Evolutionary conservation across 495 filamentous ascomycete species (phyloP).

Genomic region (Penicillium atrosanguineum): DNA sequence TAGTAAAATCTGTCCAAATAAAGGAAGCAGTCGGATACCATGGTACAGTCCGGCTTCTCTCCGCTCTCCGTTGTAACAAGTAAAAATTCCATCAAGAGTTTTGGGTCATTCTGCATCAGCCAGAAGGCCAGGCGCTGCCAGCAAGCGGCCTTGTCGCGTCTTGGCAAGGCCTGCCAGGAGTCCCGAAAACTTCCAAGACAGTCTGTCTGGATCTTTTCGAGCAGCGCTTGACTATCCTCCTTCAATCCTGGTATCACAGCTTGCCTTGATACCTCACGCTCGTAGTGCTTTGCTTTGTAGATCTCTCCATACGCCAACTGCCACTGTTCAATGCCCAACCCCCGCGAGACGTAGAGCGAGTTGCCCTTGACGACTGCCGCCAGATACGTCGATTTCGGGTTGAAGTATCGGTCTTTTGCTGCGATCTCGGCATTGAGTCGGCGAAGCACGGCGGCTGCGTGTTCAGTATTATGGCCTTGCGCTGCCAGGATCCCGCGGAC

Average conservation of each 20-base stretch:
- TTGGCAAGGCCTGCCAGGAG: slow-evolving; percentile 37
- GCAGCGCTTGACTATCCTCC: slow-evolving; percentile 16
- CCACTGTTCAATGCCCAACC: slow-evolving; percentile 26
- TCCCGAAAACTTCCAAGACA: slow-evolving; percentile 35
- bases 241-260: slow-evolving; percentile 12
- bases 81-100: slow-evolving; percentile 46
- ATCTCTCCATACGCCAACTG: slow-evolving; percentile 23
- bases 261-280: slow-evolving; percentile 13
- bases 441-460: slow-evolving; percentile 2
- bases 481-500: neutral
- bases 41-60: slow-evolving; percentile 43
- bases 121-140: slow-evolving; percentile 56
- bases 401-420: slow-evolving; percentile 18
- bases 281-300: slow-evolving; percentile 23
- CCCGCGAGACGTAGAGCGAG: slow-evolving; percentile 24
- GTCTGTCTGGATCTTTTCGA: slow-evolving; percentile 23
- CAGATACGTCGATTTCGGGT: slow-evolving; percentile 11
- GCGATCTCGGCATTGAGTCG: slow-evolving; percentile 19
- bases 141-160: slow-evolving; percentile 23
- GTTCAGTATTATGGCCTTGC: neutral
- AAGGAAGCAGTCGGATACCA: slow-evolving; percentile 51
- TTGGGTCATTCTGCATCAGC: slow-evolving; percentile 46
- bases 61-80: slow-evolving; percentile 41
- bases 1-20: slow-evolving; percentile 38
- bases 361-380: slow-evolving; percentile 19